Base-by-base conservation (phyloP, 1,284 basidiomycete species). In the Lignosus rhinocerotis region DNA sequence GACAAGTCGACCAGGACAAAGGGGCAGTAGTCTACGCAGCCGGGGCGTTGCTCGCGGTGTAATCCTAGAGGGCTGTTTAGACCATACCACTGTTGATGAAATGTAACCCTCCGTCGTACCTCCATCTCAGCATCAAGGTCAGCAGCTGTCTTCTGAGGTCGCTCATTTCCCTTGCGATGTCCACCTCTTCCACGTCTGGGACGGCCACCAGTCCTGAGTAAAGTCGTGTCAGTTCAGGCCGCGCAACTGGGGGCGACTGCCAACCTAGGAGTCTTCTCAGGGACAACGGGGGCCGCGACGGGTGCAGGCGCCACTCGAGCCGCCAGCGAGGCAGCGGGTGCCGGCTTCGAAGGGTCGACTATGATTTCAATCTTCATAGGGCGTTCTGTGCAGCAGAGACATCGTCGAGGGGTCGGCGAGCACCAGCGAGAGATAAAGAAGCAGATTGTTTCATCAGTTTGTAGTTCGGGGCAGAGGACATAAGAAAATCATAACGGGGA, bases 291-390 rank as follows among this genome's bases (percentile, higher is more conserved):
- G 36, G 43, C 25, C 10, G 71, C 70, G 41, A 76, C 75, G n/a
- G 83, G 75, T 32, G 81, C 80, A 48, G 88, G 81, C 2, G 89
- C 84, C 33, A 92, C 87, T 55, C 88, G 86, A 25, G 85, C 83
- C 19, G 82, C 86, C 64, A 96, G 81, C 3, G 86, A 79, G 21
- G 76, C 75, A 17, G 77, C 66, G 9, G 89, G 81, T 6, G 83
- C 81, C n/a, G 87, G 82, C 54, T 84, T 84, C 53, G 88, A 80
- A 25, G 94, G 94, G 80, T 96, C 93, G 72, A 98, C 84, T 47
- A 98, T 87, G 63, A 98, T 94, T 81, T 98, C 96, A 65, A 98
- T 95, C 82, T 95, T 96, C 92, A 99, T 96, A 30, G 95, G 92
- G 69, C 93, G 92, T 83, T 95, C 94, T 97, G 79, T 76, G 63